A percentile compares a stretch with the other conserved stretches of the same genome.
Conservation (phyloP, 768 basidiomycete genomes). For the Suillus sp. region DNA sequence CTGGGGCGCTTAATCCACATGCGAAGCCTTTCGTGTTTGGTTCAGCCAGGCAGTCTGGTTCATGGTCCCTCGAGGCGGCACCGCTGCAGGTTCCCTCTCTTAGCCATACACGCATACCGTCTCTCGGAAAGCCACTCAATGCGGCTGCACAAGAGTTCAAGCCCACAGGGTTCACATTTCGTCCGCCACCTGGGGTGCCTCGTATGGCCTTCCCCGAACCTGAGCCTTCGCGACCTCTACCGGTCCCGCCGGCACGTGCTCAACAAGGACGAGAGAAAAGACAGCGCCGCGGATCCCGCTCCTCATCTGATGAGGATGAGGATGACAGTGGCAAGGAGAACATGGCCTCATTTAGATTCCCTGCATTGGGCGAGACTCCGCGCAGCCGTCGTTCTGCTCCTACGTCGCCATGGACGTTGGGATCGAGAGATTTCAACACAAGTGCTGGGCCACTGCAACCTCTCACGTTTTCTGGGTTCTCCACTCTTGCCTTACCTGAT, state of each 20-base stretch:
- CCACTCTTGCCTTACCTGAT: slow-evolving; percentile 36
- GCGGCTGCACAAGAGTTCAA: slow-evolving; percentile 81
- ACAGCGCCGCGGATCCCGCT: slow-evolving; percentile 56
- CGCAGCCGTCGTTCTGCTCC: slow-evolving; percentile 50
- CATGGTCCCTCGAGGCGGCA: slow-evolving; percentile 33
- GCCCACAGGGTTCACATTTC: slow-evolving; percentile 76
- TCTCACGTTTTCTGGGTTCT: slow-evolving; percentile 71
- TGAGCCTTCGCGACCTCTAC: slow-evolving; percentile 40
- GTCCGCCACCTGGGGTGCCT: slow-evolving; percentile 67
- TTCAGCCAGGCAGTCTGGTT: slow-evolving; percentile 36
- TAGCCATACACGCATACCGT: slow-evolving; percentile 42
- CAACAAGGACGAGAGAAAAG: slow-evolving; percentile 82
- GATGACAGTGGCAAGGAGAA: slow-evolving; percentile 56
- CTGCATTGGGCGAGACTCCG: slow-evolving; percentile 52
- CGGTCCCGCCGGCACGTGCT: slow-evolving; percentile 35
- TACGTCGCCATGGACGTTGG: slow-evolving; percentile 37
- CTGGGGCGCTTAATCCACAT: slow-evolving; percentile 63
- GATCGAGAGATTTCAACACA: slow-evolving; percentile 24
- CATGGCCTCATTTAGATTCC: slow-evolving; percentile 80
- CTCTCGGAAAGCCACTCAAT: slow-evolving; percentile 72
- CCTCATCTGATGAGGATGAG: slow-evolving; percentile 34
- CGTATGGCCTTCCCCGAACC: slow-evolving; percentile 45
- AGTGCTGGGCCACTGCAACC: slow-evolving; percentile 36
- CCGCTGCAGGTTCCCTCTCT: slow-evolving; percentile 41
- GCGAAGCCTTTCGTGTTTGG: slow-evolving; percentile 89